A percentile compares a stretch with the other conserved stretches of the same genome.
These are phyloP conservation scores for Lactifluus volemus DNA, from an alignment of 768 basidiomycete species.

Conservation along the genomic window DNA sequence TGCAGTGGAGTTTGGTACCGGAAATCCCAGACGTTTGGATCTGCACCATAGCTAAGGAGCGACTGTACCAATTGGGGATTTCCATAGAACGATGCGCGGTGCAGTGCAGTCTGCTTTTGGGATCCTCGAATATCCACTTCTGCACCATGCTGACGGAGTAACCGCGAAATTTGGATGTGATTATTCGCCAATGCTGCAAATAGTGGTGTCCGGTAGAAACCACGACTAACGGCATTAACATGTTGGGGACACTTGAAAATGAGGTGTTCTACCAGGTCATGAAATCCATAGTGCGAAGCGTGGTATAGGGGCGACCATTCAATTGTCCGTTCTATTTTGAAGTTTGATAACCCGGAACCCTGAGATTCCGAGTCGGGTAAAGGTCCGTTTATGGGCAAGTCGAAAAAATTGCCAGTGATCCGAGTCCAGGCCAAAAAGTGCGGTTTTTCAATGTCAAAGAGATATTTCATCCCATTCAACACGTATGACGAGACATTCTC, in stretches of 20 bases:
- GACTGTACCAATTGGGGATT: neutral
- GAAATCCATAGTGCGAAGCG: neutral
- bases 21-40: neutral
- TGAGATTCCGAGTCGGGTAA: no score
- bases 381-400: no score
- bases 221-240: neutral
- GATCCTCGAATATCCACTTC: neutral
- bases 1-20: neutral
- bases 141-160: neutral
- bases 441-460: neutral
- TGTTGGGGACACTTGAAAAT: neutral
- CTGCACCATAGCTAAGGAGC: neutral
- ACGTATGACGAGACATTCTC: neutral
- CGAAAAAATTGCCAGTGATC: no score
- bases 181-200: neutral
- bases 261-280: neutral
- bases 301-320: neutral
- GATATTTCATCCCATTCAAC: neutral
- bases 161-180: neutral
- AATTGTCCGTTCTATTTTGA: neutral
- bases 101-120: neutral
- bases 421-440: neutral
- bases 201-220: neutral
- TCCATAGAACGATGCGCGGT: neutral
- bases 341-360: no score